Conservation (phyloP, 2,329 filamentous ascomycete species). For the Aspergillus unguis region DNA sequence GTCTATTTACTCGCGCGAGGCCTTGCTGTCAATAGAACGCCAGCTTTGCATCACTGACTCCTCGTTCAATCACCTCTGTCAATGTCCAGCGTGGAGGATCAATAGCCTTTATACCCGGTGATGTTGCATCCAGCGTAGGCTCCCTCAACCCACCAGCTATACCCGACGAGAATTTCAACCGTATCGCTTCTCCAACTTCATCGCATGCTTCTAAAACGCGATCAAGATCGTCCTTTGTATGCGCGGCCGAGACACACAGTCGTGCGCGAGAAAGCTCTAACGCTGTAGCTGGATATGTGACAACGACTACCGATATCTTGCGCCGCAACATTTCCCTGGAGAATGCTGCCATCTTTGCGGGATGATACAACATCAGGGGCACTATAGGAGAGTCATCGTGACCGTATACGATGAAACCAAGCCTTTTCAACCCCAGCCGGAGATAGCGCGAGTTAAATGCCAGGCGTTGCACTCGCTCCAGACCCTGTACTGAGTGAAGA, state of each 20-base stretch:
- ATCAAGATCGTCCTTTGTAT: slow-evolving; percentile 96
- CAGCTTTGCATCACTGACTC: slow-evolving; percentile 68
- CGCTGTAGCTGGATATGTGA: slow-evolving; percentile 91
- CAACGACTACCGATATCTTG: slow-evolving; percentile 92
- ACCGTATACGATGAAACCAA: slow-evolving; percentile 90
- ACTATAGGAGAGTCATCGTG: slow-evolving; percentile 97
- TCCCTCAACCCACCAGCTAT: slow-evolving; percentile 74
- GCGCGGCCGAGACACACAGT: slow-evolving; percentile 88
- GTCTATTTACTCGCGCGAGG: neutral
- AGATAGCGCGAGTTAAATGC: slow-evolving; percentile 97
- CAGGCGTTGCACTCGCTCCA: slow-evolving; percentile 87
- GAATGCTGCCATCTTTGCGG: slow-evolving; percentile 94
- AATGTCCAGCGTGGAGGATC: slow-evolving; percentile 73
- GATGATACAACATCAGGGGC: slow-evolving; percentile 86
- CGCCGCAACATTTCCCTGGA: slow-evolving; percentile 95
- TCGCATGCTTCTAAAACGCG: slow-evolving; percentile 83
- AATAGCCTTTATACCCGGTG: slow-evolving; percentile 45
- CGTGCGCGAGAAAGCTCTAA: slow-evolving; percentile 87
- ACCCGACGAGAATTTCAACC: slow-evolving; percentile 90
- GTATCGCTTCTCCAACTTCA: slow-evolving; percentile 80
- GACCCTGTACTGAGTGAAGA: slow-evolving; percentile 76
- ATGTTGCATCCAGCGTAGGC: slow-evolving; percentile 53
- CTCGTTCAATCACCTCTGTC: slow-evolving; percentile 67
- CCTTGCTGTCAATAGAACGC: slow-evolving; percentile 56
- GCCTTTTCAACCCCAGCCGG: slow-evolving; percentile 84